phyloP scores from a whole-genome alignment of 2,329 filamentous ascomycete genomes.

The Colletotrichum musicola region DNA sequence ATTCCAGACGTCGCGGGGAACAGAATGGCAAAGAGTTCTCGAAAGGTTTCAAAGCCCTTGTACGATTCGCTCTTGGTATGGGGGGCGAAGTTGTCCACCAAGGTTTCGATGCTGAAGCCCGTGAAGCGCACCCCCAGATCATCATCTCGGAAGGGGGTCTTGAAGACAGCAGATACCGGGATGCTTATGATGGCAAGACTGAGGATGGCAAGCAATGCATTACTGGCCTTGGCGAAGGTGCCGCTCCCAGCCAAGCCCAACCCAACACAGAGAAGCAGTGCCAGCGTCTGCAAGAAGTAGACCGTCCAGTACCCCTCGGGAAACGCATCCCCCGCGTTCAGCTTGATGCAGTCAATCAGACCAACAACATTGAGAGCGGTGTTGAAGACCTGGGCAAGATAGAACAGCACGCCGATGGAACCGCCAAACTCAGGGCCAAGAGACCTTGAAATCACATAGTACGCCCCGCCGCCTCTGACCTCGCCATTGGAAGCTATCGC shows the following conservation, averaged over 20 bases:
- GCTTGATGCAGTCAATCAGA: slow-evolving; percentile 83
- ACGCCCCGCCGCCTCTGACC: slow-evolving; percentile 87
- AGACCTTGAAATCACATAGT: slow-evolving; percentile 89
- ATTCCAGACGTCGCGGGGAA: slow-evolving; percentile 76
- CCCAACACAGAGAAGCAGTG: slow-evolving; percentile 77
- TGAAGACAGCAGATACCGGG: slow-evolving; percentile 79
- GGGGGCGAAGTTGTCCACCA: slow-evolving; percentile 81
- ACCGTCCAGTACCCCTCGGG: slow-evolving; percentile 81
- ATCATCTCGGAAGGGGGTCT: slow-evolving; percentile 74
- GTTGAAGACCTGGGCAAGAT: slow-evolving; percentile 89
- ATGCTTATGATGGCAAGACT: slow-evolving; percentile 83
- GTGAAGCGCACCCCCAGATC: slow-evolving; percentile 79
- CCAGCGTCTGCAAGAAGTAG: slow-evolving; percentile 80
- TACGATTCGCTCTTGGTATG: slow-evolving; percentile 73
- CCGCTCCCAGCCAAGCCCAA: slow-evolving; percentile 85
- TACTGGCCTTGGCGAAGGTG: slow-evolving; percentile 84
- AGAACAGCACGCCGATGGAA: slow-evolving; percentile 89
- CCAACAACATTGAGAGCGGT: slow-evolving; percentile 90
- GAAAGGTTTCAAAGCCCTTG: slow-evolving; percentile 76
- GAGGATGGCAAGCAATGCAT: slow-evolving; percentile 78
- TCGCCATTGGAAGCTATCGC: slow-evolving; percentile 92
- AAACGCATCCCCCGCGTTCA: slow-evolving; percentile 78
- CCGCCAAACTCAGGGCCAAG: slow-evolving; percentile 91
- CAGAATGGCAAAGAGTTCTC: slow-evolving; percentile 86
- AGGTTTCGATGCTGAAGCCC: slow-evolving; percentile 77